phyloP scores from a whole-genome alignment of 805 yeast species.

The Saccharomycopsis sp. region DNA sequence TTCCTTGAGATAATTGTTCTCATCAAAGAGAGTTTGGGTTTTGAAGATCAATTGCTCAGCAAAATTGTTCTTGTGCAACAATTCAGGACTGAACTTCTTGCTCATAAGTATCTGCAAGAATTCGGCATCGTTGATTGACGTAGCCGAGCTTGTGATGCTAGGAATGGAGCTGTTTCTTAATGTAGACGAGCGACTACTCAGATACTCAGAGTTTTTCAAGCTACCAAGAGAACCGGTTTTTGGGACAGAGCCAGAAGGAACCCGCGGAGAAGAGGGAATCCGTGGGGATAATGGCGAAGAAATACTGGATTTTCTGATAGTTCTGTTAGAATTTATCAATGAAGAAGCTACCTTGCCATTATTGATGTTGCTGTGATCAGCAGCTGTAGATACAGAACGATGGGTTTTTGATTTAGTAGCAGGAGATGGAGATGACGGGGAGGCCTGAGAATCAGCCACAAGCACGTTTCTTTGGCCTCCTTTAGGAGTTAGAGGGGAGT shows the following conservation, averaged over 20 bases:
- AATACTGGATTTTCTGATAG: background rate
- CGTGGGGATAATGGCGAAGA: background rate
- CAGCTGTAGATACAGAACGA: too few species aligned
- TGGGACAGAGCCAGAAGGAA: background rate
- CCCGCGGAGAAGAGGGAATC: background rate
- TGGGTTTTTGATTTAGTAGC: background rate
- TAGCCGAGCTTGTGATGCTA: slow-evolving; percentile 1
- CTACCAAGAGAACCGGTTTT: background rate
- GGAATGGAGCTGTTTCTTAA: slow-evolving; percentile 10
- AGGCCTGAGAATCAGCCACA: background rate
- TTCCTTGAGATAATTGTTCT: slow-evolving; percentile 13
- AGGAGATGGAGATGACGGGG: background rate
- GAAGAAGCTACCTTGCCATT: background rate
- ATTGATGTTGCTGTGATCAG: background rate
- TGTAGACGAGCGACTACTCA: background rate
- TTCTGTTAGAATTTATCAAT: background rate
- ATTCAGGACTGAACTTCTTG: slow-evolving; percentile 2
- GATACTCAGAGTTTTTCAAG: background rate
- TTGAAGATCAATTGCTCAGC: slow-evolving; percentile 11
- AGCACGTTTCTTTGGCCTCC: background rate
- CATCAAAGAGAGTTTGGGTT: slow-evolving; percentile 12
- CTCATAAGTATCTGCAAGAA: slow-evolving; percentile 5
- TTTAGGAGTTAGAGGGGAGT: background rate
- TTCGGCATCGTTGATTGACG: slow-evolving; percentile 2
- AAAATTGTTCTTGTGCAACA: slow-evolving; percentile 1